Evolutionary conservation across 352 stramenopile genomes (phyloP), one percentile per base, ranked within the genome.

Genomic region (Halophytophthora polymorphica): DNA sequence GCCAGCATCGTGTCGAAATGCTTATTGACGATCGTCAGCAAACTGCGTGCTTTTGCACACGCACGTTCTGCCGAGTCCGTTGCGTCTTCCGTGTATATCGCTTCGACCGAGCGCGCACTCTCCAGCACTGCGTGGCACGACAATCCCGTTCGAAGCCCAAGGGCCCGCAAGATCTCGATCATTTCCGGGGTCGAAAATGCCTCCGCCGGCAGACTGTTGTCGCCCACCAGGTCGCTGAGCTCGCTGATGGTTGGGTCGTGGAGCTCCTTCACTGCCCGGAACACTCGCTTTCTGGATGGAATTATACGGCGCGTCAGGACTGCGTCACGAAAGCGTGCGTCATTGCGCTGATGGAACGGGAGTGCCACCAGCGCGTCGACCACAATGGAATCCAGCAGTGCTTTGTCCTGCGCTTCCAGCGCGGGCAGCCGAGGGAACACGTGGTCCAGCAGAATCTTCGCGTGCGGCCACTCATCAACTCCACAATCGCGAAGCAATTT

Each of bases 41-140:
- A 58, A 38, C 71, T 88, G 21, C 66, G 45, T 1, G 79, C 69
- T 40, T 86, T 86, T 4, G 40, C 42, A 44, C 58, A 73, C 17
- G 72, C 73, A 6, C 50, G 46, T 10, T 67, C 58, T 12, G 41
- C 28, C 17, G 62, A 52, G 23, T 22, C 51, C 5, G 31, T 38
- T 13, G 44, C 51, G 5, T 53, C 43, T 51, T 69, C 58, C 22
- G 41, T 41, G 44, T 72, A 73, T 56, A 90, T 67, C 8, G 45
- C 18, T 46, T 92, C 77, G 21, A 92, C 75, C 0, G 64, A 86
- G 6, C 64, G 62, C 19, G 82, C 78, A 52, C 78, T 89, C 44
- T 92, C 79, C 23, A 89, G 34, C 13, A 92, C 76, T 31, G 78
- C 77, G 47, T 86, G 77, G 22, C 77, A 88, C 5, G 82, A 89